Conservation (phyloP, 306 rosid species). For the Canavalia gladiata region DNA sequence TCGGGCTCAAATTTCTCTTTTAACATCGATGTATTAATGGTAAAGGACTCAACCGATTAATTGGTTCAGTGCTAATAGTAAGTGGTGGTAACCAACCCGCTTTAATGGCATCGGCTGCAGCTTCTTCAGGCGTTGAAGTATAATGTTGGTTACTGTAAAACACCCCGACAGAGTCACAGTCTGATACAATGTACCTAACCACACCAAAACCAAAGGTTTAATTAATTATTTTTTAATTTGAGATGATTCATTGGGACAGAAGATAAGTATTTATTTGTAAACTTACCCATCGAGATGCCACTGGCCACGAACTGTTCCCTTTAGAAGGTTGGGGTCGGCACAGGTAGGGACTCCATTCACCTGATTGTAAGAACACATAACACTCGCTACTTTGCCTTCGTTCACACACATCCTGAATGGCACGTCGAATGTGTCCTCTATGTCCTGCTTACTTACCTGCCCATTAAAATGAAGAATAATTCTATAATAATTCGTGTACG, state of each 20-base stretch:
- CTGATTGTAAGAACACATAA: constrained; percentile 95
- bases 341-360: constrained; percentile 98
- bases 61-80: neutral
- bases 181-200: constrained; percentile 87
- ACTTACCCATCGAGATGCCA: constrained; percentile 88
- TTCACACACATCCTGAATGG: constrained; percentile 93
- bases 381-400: constrained; percentile 92
- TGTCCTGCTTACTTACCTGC: constrained; percentile 93
- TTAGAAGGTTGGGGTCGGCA: constrained; percentile 89
- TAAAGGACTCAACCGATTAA: neutral
- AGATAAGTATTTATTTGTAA: neutral
- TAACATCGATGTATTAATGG: neutral
- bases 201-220: constrained; percentile 2
- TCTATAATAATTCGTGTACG: too few species aligned
- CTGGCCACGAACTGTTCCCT: constrained; percentile 70
- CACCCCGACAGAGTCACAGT: constrained; percentile 92
- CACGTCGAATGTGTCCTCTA: constrained; percentile 84
- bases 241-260: neutral
- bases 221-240: neutral
- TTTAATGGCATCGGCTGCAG: constrained; percentile 94
- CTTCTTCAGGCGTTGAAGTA: constrained; percentile 85
- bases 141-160: constrained; percentile 76
- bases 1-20: neutral
- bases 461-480: neutral
- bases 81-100: constrained; percentile 58